Evolutionary conservation across 108 stramenopile genomes (phyloP).

Genomic region (Discostella pseudostelligera): DNA sequence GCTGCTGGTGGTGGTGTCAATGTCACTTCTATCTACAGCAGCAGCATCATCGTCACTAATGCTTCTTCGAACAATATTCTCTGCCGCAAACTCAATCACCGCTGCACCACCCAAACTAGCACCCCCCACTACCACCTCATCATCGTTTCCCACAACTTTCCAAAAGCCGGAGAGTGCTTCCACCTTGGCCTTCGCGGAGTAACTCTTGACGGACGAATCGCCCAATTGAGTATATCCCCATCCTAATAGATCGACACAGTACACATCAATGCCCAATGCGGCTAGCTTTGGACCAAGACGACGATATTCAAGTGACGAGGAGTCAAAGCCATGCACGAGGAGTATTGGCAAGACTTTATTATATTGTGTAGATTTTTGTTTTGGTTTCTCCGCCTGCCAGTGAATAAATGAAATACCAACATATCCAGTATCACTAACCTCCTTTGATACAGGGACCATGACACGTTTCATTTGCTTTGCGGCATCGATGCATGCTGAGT

Average conservation of each 20-base stretch:
- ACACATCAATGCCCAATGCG: slow-evolving; percentile 70
- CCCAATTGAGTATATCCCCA: slow-evolving; percentile 93
- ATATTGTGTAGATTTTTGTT: not conserved
- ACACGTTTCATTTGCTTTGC: slow-evolving; percentile 67
- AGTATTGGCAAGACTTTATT: slow-evolving; percentile 32
- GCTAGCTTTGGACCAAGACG: slow-evolving; percentile 75
- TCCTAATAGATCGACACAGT: slow-evolving; percentile 91
- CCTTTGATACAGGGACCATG: slow-evolving; percentile 62
- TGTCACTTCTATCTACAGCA: too few species aligned
- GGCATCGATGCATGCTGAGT: slow-evolving; percentile 60
- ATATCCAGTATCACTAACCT: slow-evolving; percentile 52
- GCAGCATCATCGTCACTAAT: not conserved
- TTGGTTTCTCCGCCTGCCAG: slow-evolving; percentile 41
- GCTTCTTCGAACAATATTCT: slow-evolving; percentile 2
- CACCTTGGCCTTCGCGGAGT: slow-evolving; percentile 88
- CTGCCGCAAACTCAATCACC: slow-evolving; percentile 72
- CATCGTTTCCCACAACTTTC: slow-evolving; percentile 42
- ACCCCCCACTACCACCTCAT: slow-evolving; percentile 60
- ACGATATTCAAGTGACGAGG: slow-evolving; percentile 82
- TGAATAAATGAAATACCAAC: slow-evolving; percentile 81
- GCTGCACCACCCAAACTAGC: slow-evolving; percentile 81
- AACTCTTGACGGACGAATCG: slow-evolving; percentile 43
- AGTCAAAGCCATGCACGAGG: slow-evolving; percentile 93
- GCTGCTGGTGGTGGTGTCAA: too few species aligned
- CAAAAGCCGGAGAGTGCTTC: slow-evolving; percentile 77